phyloP scores from a whole-genome alignment of 2,329 filamentous ascomycete genomes.

The Fusarium vanettenii region DNA sequence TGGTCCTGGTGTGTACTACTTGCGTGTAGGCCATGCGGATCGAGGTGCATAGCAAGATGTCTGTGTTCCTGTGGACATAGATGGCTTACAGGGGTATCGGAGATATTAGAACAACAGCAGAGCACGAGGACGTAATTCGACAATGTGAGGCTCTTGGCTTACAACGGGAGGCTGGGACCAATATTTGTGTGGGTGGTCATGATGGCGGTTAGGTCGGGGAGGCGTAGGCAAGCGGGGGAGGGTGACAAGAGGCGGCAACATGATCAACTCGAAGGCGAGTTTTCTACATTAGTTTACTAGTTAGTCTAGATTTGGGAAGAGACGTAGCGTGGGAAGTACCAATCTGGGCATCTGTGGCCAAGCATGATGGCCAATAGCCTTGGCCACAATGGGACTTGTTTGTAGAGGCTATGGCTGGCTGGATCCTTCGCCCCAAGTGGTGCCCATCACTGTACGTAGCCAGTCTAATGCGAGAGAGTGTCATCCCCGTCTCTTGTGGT shows the following conservation, averaged over 20 bases:
- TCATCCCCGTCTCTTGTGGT: background rate
- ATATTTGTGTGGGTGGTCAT: background rate
- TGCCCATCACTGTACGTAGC: background rate
- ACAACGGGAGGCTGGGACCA: background rate
- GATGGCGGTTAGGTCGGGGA: conserved; percentile 3
- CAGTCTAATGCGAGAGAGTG: background rate
- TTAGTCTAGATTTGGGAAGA: background rate
- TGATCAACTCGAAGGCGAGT: background rate
- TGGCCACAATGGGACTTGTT: background rate
- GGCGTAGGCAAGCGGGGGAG: background rate
- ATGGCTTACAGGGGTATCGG: conserved; percentile 11
- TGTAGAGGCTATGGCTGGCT: background rate
- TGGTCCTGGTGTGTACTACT: background rate
- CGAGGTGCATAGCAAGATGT: background rate
- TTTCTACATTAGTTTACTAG: background rate
- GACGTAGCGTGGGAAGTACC: background rate
- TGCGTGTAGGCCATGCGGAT: background rate
- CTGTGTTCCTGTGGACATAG: background rate
- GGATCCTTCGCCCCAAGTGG: background rate
- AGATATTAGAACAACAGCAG: background rate
- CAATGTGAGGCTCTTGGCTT: background rate
- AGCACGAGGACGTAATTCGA: background rate
- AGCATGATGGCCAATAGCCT: background rate
- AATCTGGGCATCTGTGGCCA: background rate
- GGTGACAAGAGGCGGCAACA: background rate